phyloP scores from a whole-genome alignment of 2,329 filamentous ascomycete genomes.

The Dryadomyces quercivorus region DNA sequence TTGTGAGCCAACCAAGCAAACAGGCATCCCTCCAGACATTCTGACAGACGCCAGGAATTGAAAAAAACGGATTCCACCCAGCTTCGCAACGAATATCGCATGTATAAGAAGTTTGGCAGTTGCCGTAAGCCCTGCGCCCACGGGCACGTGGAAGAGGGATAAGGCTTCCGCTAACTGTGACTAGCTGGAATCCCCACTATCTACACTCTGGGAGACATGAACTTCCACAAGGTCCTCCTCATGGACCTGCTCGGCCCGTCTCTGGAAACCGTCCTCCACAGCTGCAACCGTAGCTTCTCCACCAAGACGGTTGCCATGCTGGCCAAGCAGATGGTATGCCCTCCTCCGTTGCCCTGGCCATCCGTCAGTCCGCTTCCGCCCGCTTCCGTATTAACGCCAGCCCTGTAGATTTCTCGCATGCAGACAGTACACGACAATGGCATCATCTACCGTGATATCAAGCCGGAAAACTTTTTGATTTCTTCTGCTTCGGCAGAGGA shows the following conservation, averaged over 20 bases:
- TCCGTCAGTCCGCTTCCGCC: not conserved
- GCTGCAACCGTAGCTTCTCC: slow-evolving; percentile 7
- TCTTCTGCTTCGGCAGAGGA: slow-evolving; percentile 80
- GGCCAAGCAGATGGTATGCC: slow-evolving; percentile 12
- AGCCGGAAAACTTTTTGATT: slow-evolving; percentile 98
- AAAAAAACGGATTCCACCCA: slow-evolving; percentile 11
- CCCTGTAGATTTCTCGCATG: slow-evolving; percentile 67
- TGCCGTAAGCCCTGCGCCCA: slow-evolving; percentile 3
- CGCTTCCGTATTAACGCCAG: not conserved
- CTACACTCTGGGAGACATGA: slow-evolving; percentile 11
- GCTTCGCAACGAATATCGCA: slow-evolving; percentile 12
- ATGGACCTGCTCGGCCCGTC: slow-evolving; percentile 13
- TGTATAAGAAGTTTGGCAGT: slow-evolving; percentile 10
- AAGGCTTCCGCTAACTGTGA: not conserved
- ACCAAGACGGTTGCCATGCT: slow-evolving; percentile 11
- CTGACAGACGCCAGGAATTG: slow-evolving; percentile 5
- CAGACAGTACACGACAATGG: slow-evolving; percentile 95
- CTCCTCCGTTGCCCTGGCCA: not conserved
- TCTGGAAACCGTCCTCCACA: slow-evolving; percentile 7
- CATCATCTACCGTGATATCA: slow-evolving; percentile 97
- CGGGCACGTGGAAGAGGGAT: not conserved
- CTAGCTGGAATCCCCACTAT: slow-evolving; percentile 10
- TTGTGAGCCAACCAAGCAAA: slow-evolving; percentile 5
- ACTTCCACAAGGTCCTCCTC: slow-evolving; percentile 12
- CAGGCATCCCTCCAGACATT: not conserved